These are phyloP conservation scores for Boeremia lycopersici DNA, from an alignment of 2,329 filamentous ascomycete genomes.

Conservation along the genomic window DNA sequence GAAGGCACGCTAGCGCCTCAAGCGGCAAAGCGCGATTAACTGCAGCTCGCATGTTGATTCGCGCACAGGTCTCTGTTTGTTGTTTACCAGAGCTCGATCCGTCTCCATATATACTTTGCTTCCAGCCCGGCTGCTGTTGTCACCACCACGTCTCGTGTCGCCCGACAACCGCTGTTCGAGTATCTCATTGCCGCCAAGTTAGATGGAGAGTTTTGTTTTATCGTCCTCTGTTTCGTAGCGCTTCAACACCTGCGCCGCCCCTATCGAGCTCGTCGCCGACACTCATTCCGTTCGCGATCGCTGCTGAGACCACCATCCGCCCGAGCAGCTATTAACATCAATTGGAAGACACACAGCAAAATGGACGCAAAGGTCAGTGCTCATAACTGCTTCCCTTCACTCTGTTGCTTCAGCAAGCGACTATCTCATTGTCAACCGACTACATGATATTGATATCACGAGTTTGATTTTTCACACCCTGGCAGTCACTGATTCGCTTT, in stretches of 20 bases:
- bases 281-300: slow-evolving; percentile 18
- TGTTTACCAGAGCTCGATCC: slow-evolving; percentile 23
- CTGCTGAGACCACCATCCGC: slow-evolving; percentile 8
- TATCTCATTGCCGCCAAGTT: slow-evolving; percentile 50
- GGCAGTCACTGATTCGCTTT: slow-evolving; percentile 26
- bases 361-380: slow-evolving; percentile 55
- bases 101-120: slow-evolving; percentile 34
- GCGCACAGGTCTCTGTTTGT: slow-evolving; percentile 14
- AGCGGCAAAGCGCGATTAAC: slow-evolving; percentile 1
- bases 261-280: slow-evolving; percentile 30
- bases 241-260: slow-evolving; percentile 35
- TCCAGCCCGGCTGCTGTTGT: slow-evolving; percentile 28
- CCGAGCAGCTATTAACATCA: slow-evolving; percentile 20
- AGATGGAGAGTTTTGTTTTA: slow-evolving; percentile 50
- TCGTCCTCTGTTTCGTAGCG: slow-evolving; percentile 44
- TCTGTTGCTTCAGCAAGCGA: not conserved
- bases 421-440: slow-evolving; percentile 3
- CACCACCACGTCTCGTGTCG: slow-evolving; percentile 37
- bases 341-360: slow-evolving; percentile 30
- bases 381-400: slow-evolving; percentile 5
- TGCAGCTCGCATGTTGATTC: slow-evolving; percentile 9
- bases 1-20: slow-evolving; percentile 8
- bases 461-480: not conserved
- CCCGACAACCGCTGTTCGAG: slow-evolving; percentile 34
- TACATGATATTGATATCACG: not conserved